Percentiles rank a stretch among this genome's conserved stretches.
phyloP scores from a whole-genome alignment of 2,329 filamentous ascomycete species.

The Cladosporium halotolerans region DNA sequence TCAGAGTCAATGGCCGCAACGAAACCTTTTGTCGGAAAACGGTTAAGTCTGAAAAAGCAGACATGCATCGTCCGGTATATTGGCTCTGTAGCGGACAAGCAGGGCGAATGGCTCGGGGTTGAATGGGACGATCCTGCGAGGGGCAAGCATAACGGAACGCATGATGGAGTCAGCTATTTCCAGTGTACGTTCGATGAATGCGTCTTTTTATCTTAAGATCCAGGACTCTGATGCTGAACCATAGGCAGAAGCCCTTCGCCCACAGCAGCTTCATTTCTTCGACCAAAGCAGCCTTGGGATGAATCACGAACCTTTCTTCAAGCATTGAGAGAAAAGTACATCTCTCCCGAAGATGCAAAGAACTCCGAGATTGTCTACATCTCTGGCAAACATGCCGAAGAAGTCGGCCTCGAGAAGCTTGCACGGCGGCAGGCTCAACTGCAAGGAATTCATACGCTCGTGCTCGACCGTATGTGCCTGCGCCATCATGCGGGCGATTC shows the following conservation, averaged over 20 bases:
- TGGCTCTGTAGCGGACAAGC: conserved; percentile 68
- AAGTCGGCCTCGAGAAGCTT: conserved; percentile 94
- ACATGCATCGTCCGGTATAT: conserved; percentile 81
- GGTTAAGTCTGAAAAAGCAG: conserved; percentile 70
- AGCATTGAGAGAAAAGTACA: conserved; percentile 80
- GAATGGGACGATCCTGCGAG: conserved; percentile 88
- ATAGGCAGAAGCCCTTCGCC: conserved; percentile 56
- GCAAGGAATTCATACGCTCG: conserved; percentile 69
- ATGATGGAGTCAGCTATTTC: conserved; percentile 76
- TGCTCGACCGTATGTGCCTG: conserved; percentile 72
- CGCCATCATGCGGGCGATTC: conserved; percentile 18
- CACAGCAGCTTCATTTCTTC: conserved; percentile 79
- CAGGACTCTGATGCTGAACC: conserved; percentile 20
- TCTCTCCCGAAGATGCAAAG: conserved; percentile 42
- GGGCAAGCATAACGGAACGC: conserved; percentile 85
- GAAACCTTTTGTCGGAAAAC: conserved; percentile 49
- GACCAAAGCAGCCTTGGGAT: conserved; percentile 67
- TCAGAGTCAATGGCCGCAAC: neutral
- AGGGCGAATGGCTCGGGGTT: conserved; percentile 81
- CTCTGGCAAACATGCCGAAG: conserved; percentile 77
- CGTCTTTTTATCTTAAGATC: conserved; percentile 8
- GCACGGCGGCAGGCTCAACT: conserved; percentile 70
- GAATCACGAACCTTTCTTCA: conserved; percentile 65
- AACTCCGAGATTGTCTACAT: conserved; percentile 57
- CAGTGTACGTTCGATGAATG: conserved; percentile 56